These are phyloP conservation scores for Pleurotus sapidus DNA, from an alignment of 768 basidiomycete genomes.

Conservation along the genomic window DNA sequence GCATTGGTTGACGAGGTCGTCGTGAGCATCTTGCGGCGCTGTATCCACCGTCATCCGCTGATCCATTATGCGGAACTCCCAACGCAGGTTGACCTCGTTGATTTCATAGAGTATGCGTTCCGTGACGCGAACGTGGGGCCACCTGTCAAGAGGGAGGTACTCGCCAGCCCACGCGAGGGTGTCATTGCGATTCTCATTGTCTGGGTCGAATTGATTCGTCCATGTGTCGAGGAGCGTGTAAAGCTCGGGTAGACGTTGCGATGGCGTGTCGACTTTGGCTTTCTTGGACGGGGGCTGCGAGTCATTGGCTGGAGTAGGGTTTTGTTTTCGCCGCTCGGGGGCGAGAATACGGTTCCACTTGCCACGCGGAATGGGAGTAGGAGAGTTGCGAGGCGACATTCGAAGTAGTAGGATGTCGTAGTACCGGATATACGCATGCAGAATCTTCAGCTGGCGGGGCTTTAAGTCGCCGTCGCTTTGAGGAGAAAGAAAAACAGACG, in stretches of 20 bases:
- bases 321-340: too few relatives aligned
- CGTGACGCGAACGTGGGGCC: background rate
- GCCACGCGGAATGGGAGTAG: too few relatives aligned
- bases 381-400: too few relatives aligned
- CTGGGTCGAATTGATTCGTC: background rate
- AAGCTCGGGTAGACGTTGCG: too few relatives aligned
- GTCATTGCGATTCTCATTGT: background rate
- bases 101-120: background rate
- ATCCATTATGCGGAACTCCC: background rate
- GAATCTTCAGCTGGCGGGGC: background rate
- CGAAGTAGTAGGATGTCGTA: background rate
- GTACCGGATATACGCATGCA: background rate
- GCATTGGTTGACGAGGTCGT: background rate
- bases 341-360: too few relatives aligned
- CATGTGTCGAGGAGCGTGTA: too few relatives aligned
- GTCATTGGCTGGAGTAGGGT: too few relatives aligned
- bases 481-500: background rate
- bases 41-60: background rate
- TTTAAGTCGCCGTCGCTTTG: background rate
- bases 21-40: background rate
- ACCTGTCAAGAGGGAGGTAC: background rate
- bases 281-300: too few relatives aligned
- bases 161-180: background rate
- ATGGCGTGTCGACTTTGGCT: too few relatives aligned
- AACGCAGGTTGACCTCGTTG: background rate